These are phyloP conservation scores for Ceratobasidium sp. DNA, from an alignment of 1,284 basidiomycete species.

Conservation along the genomic window DNA sequence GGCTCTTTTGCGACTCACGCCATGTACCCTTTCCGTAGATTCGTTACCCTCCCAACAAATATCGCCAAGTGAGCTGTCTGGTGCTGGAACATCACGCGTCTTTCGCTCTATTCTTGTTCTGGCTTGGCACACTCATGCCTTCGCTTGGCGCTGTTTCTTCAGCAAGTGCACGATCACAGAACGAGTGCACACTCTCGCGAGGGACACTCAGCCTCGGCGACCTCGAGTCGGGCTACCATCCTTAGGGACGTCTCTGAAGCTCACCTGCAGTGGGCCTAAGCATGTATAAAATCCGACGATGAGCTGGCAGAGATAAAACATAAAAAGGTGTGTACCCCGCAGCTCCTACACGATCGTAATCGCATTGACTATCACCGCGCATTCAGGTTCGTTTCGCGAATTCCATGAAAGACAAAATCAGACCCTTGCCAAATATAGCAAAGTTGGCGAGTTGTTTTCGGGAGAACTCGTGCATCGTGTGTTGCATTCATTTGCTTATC, in stretches of 20 bases:
- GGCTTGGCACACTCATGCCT: not conserved
- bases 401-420: constrained; percentile 41
- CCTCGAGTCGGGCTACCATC: constrained; percentile 12
- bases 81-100: no score
- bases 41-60: not conserved
- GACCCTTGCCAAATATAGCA: constrained; percentile 24
- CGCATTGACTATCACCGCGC: not conserved
- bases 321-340: constrained; percentile 7
- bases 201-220: constrained; percentile 33
- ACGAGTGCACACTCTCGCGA: constrained; percentile 18
- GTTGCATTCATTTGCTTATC: constrained; percentile 31
- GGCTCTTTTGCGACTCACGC: no score
- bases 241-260: constrained; percentile 22
- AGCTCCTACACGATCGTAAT: no score
- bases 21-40: no score
- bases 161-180: not conserved
- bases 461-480: constrained; percentile 39
- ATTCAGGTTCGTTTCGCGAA: constrained; percentile 29
- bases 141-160: constrained; percentile 17
- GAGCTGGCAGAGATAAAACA: no score
- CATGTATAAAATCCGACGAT: not conserved
- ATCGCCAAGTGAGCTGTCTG: no score
- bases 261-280: constrained; percentile 1
- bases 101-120: no score
- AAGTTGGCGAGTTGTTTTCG: constrained; percentile 30